phyloP scores from a whole-genome alignment of 257 asterid species.

The Capsicum pubescens region DNA sequence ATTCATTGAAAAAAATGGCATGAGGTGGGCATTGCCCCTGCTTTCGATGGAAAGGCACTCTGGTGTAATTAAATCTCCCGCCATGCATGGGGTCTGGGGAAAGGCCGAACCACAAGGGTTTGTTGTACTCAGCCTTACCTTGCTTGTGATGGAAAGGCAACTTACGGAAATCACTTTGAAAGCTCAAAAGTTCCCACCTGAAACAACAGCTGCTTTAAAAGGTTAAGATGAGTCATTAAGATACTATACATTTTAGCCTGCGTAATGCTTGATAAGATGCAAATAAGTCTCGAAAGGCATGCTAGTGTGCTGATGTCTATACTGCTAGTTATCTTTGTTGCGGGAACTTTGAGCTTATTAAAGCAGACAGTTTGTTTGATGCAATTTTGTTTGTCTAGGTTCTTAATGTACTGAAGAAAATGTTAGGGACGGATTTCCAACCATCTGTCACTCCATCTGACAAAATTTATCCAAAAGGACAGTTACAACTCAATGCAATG shows the following conservation, averaged over 20 bases:
- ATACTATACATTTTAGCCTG: not conserved
- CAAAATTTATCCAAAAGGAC: slow-evolving; percentile 74
- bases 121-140: not conserved
- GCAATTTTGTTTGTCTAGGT: slow-evolving; percentile 58
- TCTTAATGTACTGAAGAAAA: slow-evolving; percentile 83
- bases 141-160: slow-evolving; percentile 26
- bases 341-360: not conserved
- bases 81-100: too few species aligned
- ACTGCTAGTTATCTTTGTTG: slow-evolving; percentile 23
- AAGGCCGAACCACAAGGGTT: too few species aligned
- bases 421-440: slow-evolving; percentile 62
- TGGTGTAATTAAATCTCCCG: too few species aligned
- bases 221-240: slow-evolving; percentile 22
- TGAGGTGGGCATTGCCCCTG: slow-evolving; percentile 17
- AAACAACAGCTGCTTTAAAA: slow-evolving; percentile 1
- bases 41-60: slow-evolving; percentile 14
- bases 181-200: slow-evolving; percentile 11
- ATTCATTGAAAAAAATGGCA: not conserved
- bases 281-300: slow-evolving; percentile 13
- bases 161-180: slow-evolving; percentile 6
- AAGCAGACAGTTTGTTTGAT: slow-evolving; percentile 30
- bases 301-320: slow-evolving; percentile 21
- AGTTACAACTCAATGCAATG: slow-evolving; percentile 91
- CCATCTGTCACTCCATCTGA: slow-evolving; percentile 50
- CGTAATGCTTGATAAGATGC: slow-evolving; percentile 19